A percentile compares a stretch with the other conserved stretches of the same genome.
These are phyloP conservation scores for Daldinia childiae DNA, from an alignment of 495 filamentous ascomycete species.

Conservation along the genomic window DNA sequence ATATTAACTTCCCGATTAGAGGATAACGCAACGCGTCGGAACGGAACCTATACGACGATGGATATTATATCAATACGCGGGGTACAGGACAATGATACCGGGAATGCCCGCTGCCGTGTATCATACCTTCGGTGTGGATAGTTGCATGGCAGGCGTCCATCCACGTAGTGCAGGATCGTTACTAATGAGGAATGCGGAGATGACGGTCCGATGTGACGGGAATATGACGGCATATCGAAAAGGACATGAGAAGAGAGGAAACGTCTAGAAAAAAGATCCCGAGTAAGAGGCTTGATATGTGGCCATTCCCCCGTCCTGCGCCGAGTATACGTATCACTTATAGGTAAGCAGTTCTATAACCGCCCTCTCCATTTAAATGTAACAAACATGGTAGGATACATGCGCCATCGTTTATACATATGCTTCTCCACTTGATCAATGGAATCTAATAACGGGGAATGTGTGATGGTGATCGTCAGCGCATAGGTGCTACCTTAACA, in stretches of 20 bases:
- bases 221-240: background rate
- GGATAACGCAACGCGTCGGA: background rate
- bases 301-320: background rate
- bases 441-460: background rate
- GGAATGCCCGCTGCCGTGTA: slow-evolving; percentile 21
- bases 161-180: slow-evolving; percentile 1
- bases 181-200: slow-evolving; percentile 25
- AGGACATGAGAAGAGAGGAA: background rate
- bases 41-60: background rate
- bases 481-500: background rate
- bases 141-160: slow-evolving; percentile 19
- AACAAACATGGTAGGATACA: background rate
- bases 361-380: slow-evolving; percentile 7
- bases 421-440: background rate
- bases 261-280: background rate
- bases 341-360: background rate
- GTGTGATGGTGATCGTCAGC: background rate
- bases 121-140: background rate
- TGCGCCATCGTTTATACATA: background rate
- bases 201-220: slow-evolving; percentile 9
- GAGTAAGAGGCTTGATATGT: background rate
- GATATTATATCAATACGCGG: slow-evolving; percentile 11
- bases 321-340: background rate
- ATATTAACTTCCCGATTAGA: slow-evolving; percentile 1
- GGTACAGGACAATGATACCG: slow-evolving; percentile 24